Evolutionary conservation across 495 filamentous ascomycete species (phyloP).

Genomic region (Aspergillus homomorphus): DNA sequence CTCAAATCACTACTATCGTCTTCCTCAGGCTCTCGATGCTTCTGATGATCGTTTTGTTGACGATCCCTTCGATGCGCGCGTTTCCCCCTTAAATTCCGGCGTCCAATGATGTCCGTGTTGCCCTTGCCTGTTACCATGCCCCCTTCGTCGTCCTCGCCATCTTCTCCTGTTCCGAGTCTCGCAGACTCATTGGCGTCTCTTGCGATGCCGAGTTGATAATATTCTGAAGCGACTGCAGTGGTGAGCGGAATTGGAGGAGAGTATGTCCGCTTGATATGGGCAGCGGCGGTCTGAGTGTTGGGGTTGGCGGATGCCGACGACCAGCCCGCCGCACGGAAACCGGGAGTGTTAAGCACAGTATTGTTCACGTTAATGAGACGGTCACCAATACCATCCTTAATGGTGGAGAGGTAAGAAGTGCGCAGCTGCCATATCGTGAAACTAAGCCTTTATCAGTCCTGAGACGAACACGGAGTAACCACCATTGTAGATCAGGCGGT

Average conservation of each 20-base stretch:
- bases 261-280: slow-evolving; percentile 83
- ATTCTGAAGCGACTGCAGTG: slow-evolving; percentile 67
- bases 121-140: slow-evolving; percentile 76
- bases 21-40: slow-evolving; percentile 80
- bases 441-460: slow-evolving; percentile 42
- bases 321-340: slow-evolving; percentile 95
- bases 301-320: slow-evolving; percentile 57
- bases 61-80: slow-evolving; percentile 38
- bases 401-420: slow-evolving; percentile 81
- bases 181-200: slow-evolving; percentile 33
- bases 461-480: background rate
- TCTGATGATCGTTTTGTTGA: slow-evolving; percentile 49
- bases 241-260: slow-evolving; percentile 95
- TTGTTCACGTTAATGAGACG: slow-evolving; percentile 91
- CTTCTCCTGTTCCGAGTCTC: slow-evolving; percentile 47
- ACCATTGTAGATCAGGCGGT: background rate
- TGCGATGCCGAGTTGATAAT: slow-evolving; percentile 52
- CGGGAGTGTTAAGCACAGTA: slow-evolving; percentile 84
- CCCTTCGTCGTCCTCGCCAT: slow-evolving; percentile 78
- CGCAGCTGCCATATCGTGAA: slow-evolving; percentile 92
- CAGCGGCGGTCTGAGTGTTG: slow-evolving; percentile 33
- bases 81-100: slow-evolving; percentile 53
- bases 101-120: slow-evolving; percentile 70
- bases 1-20: slow-evolving; percentile 96
- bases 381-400: slow-evolving; percentile 95